A percentile compares a stretch with the other conserved stretches of the same genome.
Evolutionary conservation across 441 rosid genomes (phyloP).

Genomic region (Jatropha podagrica): DNA sequence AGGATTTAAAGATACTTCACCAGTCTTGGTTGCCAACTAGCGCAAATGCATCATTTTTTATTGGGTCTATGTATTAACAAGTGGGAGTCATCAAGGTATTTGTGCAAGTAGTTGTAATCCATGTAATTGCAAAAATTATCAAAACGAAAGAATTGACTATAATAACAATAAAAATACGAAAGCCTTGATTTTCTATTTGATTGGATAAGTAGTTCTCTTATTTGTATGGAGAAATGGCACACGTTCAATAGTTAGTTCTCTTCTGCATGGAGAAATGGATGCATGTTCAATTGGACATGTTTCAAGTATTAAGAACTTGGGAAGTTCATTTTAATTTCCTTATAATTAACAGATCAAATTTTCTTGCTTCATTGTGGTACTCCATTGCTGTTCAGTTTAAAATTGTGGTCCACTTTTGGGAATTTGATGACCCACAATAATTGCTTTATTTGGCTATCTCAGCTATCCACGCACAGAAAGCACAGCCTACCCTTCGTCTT

Average conservation of each 20-base stretch:
- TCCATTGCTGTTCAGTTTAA: not conserved
- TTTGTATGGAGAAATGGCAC: too few relatives aligned
- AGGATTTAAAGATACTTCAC: not conserved
- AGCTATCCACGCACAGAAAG: constrained; percentile 98
- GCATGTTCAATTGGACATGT: not conserved
- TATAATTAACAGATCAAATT: not conserved
- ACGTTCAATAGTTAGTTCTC: not conserved
- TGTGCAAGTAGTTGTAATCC: too few relatives aligned
- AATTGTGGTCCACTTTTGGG: not conserved
- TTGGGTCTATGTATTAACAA: too few relatives aligned
- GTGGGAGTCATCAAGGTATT: too few relatives aligned
- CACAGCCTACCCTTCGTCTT: constrained; percentile 93
- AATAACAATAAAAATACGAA: too few relatives aligned
- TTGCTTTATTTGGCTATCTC: constrained; percentile 18
- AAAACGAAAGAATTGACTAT: too few relatives aligned
- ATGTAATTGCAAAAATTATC: too few relatives aligned
- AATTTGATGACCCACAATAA: constrained; percentile 11
- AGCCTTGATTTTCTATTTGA: not conserved
- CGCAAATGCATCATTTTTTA: not conserved
- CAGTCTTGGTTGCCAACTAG: not conserved
- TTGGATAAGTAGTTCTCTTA: too few relatives aligned
- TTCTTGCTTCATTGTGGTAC: not conserved
- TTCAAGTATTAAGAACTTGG: not conserved
- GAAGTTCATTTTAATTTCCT: not conserved
- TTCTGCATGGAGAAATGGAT: not conserved